Conservation (phyloP, 305 asterid species). For the Stenogyne calaminthoides region DNA sequence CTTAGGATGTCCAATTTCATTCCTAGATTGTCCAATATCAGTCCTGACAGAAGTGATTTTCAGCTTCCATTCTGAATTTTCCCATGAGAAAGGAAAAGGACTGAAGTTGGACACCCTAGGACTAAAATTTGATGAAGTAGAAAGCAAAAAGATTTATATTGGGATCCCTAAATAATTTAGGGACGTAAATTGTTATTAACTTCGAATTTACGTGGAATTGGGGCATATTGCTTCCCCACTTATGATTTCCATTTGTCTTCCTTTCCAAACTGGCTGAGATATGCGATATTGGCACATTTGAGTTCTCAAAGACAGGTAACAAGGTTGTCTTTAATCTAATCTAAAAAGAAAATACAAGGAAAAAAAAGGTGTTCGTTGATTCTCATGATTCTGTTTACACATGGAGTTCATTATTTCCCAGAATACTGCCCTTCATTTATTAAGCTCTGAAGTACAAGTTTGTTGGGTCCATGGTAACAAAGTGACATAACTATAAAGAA, state of each 20-base stretch:
- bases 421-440: neutral
- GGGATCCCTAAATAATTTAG: too few species aligned
- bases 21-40: too few species aligned
- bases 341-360: neutral
- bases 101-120: too few species aligned
- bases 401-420: neutral
- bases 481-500: neutral
- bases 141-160: too few species aligned
- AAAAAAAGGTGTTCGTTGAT: neutral
- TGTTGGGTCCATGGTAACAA: neutral
- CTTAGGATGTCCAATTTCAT: too few species aligned
- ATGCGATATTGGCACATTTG: neutral
- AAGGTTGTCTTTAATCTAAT: neutral
- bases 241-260: constrained; percentile 1
- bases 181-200: too few species aligned
- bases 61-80: too few species aligned
- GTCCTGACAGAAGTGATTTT: too few species aligned
- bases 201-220: constrained; percentile 23
- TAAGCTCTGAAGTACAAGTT: neutral
- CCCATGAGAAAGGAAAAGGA: too few species aligned
- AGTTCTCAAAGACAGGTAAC: neutral
- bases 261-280: neutral
- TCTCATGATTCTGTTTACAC: neutral
- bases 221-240: neutral
- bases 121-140: too few species aligned